Percentiles rank a stretch among this genome's conserved stretches.
Conservation (phyloP, 2,329 filamentous ascomycete genomes). For the Penicillium griseofulvum region DNA sequence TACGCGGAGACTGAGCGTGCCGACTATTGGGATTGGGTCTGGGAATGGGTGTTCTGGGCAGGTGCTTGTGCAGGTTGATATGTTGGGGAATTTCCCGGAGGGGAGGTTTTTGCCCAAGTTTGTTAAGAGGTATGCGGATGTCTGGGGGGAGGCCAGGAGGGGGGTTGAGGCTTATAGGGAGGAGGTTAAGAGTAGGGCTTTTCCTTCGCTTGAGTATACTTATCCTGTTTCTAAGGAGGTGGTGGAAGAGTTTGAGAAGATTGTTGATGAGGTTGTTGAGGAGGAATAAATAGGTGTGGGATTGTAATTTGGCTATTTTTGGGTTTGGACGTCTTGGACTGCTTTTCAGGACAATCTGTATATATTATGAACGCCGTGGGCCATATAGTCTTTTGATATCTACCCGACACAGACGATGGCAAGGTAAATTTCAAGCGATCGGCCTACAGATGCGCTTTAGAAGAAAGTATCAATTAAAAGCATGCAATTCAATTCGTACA, state of each 20-base stretch:
- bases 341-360: background rate
- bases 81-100: slow-evolving; percentile 87
- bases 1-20: slow-evolving; percentile 74
- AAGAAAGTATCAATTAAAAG: background rate
- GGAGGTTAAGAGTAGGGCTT: slow-evolving; percentile 83
- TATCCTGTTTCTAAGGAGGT: slow-evolving; percentile 80
- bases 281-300: background rate
- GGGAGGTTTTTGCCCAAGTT: slow-evolving; percentile 91
- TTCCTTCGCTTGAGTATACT: slow-evolving; percentile 80
- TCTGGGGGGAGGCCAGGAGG: slow-evolving; percentile 75
- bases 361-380: background rate
- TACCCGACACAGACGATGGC: background rate
- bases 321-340: background rate
- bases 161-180: slow-evolving; percentile 77
- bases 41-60: slow-evolving; percentile 89
- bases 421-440: background rate
- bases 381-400: background rate
- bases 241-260: slow-evolving; percentile 65
- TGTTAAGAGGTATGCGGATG: slow-evolving; percentile 88
- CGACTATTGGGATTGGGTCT: slow-evolving; percentile 93
- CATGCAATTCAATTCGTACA: background rate
- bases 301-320: background rate
- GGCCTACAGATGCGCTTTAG: background rate
- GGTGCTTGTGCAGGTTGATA: slow-evolving; percentile 94
- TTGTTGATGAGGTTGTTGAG: slow-evolving; percentile 35